These are phyloP conservation scores for Malus orientalis DNA, from an alignment of 306 rosid species.

Conservation along the genomic window DNA sequence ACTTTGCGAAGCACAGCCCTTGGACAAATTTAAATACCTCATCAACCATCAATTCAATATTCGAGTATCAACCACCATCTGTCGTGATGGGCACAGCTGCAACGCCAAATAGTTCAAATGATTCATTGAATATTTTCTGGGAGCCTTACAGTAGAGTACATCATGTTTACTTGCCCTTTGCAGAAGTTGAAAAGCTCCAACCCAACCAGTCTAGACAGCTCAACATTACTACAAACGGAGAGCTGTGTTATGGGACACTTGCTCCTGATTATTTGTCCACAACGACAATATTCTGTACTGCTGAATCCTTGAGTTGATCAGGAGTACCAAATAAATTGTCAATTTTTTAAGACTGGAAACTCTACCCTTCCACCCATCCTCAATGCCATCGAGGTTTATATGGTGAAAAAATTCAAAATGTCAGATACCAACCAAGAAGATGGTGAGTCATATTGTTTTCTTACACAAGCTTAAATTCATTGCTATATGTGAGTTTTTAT, in stretches of 20 bases:
- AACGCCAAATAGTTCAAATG: too few species aligned
- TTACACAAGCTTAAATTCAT: not conserved
- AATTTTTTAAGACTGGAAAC: not conserved
- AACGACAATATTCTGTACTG: not conserved
- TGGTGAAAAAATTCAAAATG: not conserved
- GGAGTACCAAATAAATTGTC: not conserved
- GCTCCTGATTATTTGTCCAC: constrained; percentile 28
- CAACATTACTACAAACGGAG: constrained; percentile 15
- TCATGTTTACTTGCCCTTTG: constrained; percentile 15
- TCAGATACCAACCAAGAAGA: constrained; percentile 6
- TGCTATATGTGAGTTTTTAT: too few species aligned
- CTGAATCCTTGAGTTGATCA: not conserved
- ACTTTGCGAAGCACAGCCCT: too few species aligned
- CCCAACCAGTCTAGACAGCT: constrained; percentile 24
- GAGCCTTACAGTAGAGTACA: not conserved
- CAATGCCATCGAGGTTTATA: constrained; percentile 34
- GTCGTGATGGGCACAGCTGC: constrained; percentile 24
- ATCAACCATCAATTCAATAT: not conserved
- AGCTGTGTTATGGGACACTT: not conserved
- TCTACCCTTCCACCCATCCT: constrained; percentile 42
- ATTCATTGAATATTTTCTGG: too few species aligned
- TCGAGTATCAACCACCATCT: not conserved
- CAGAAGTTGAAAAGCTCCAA: constrained; percentile 29
- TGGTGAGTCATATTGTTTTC: not conserved
- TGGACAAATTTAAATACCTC: too few species aligned